Evolutionary conservation across 2,329 filamentous ascomycete species (phyloP).

Genomic region (Dactylonectria estremocensis): DNA sequence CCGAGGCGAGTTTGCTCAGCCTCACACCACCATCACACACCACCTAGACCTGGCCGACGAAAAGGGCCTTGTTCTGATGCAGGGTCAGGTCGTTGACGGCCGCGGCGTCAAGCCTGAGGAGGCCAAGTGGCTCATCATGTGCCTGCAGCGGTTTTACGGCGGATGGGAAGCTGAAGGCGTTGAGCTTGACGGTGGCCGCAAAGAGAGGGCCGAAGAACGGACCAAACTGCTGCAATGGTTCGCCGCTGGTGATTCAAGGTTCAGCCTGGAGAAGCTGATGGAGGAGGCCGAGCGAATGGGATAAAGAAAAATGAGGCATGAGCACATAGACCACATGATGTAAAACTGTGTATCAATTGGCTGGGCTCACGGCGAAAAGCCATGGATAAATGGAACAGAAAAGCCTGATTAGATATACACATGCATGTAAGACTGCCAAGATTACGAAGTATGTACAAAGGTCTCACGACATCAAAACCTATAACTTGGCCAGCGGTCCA

Average conservation of each 20-base stretch:
- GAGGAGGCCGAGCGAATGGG: conserved; percentile 90
- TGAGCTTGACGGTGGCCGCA: conserved; percentile 56
- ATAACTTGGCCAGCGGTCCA: conserved; percentile 55
- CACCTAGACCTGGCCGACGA: conserved; percentile 83
- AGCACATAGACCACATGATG: not conserved
- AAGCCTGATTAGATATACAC: conserved; percentile 7
- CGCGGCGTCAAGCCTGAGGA: conserved; percentile 84
- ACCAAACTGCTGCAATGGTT: conserved; percentile 86
- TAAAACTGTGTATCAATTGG: conserved; percentile 9
- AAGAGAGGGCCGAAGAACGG: conserved; percentile 74
- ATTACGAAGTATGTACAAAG: conserved; percentile 22
- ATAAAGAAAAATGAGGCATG: conserved; percentile 47
- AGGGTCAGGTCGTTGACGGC: conserved; percentile 83
- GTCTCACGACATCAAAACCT: conserved; percentile 16
- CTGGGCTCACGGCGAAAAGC: conserved; percentile 6
- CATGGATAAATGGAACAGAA: not conserved
- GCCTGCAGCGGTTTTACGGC: conserved; percentile 94
- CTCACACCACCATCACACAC: conserved; percentile 95
- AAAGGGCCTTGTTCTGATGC: conserved; percentile 87
- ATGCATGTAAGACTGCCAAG: conserved; percentile 35
- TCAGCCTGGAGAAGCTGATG: conserved; percentile 87
- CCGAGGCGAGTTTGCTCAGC: conserved; percentile 88
- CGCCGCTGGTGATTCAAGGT: conserved; percentile 80
- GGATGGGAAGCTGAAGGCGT: conserved; percentile 67
- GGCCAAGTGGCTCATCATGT: conserved; percentile 92